phyloP scores from a whole-genome alignment of 2,329 filamentous ascomycete species.

The Penicillium sp. region DNA sequence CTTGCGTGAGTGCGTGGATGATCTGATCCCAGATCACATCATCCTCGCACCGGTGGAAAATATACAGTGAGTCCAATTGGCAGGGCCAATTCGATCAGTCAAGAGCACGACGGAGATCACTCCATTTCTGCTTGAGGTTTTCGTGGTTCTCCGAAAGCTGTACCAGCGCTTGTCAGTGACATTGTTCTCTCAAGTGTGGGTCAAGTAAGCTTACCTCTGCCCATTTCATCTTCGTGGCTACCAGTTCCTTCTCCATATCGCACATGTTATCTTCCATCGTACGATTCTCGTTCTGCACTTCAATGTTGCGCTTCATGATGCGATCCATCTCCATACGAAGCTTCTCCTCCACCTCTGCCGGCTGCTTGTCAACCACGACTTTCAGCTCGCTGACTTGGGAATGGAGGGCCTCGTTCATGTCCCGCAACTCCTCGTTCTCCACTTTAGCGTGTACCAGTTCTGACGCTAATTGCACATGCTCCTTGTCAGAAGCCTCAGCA shows the following conservation, averaged over 20 bases:
- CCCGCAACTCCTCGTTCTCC: constrained; percentile 80
- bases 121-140: constrained; percentile 68
- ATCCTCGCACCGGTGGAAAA: constrained; percentile 11
- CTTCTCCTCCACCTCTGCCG: constrained; percentile 74
- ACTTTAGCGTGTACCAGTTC: constrained; percentile 90
- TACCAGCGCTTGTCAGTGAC: neutral
- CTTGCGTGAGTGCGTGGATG: constrained; percentile 5
- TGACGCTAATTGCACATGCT: constrained; percentile 85
- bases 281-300: constrained; percentile 90
- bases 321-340: constrained; percentile 82
- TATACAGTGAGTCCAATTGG: constrained; percentile 14
- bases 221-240: constrained; percentile 89
- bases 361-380: constrained; percentile 81
- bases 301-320: constrained; percentile 84
- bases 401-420: constrained; percentile 82
- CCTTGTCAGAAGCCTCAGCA: constrained; percentile 78
- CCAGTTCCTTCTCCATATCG: constrained; percentile 87
- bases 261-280: constrained; percentile 80
- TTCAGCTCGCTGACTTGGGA: constrained; percentile 80
- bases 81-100: constrained; percentile 28
- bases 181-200: neutral
- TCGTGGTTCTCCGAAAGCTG: constrained; percentile 68
- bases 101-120: constrained; percentile 59
- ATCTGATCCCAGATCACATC: constrained; percentile 19
- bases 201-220: constrained; percentile 67